Base-by-base conservation (phyloP, 345 rosid species). In the Salix koriyanagi region DNA sequence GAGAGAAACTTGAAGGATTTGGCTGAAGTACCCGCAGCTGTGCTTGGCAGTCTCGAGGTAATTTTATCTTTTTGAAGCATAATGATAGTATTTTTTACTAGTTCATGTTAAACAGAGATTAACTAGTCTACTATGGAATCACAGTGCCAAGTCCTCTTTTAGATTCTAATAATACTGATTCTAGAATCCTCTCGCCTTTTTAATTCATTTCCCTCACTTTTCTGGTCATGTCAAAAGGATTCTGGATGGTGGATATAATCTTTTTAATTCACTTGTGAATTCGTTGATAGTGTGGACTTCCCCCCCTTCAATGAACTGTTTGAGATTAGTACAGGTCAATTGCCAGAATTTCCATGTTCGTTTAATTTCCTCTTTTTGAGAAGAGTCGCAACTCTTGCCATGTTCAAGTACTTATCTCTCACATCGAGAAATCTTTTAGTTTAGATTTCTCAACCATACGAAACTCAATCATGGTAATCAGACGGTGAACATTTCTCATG, bases 1-100 rank as follows among this genome's bases (percentile, higher is more conserved):
- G 95, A 92, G 86, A 91, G 97, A 86, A 96, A 96, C 82, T 36
- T 92, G 70, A 96, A 96, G 88, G 98, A 96, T 88, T 86, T 96
- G 42, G 97, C 81, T 46, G 99, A 96, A 89, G 99, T 96, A 73
- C 99, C 99, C 7, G 86, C 92, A 5, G 82, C 91, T 76, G 98
- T 96, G 79, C 90, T 96, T 32, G 80, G 93, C 68, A 84, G 88
- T 83, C 81, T 96, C 26, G 99, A 96, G 92, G 99, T 95, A 85
- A 84, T 66, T 81, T 42, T 46, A 61, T 42, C 64, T 14, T 8
- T 23, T 18, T 73, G 62, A 36, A 67, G 39, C 13, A 67, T 41
- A 71, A 2, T 72, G 28, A 54, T 9, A 9, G 25, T 42, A 5
- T 5, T 26, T 14, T 26, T 68, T 41, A 42, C 21, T 19, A 21